A percentile compares a stretch with the other conserved stretches of the same genome.
phyloP scores from a whole-genome alignment of 2,329 filamentous ascomycete species.

The Penicillium nordicum region DNA sequence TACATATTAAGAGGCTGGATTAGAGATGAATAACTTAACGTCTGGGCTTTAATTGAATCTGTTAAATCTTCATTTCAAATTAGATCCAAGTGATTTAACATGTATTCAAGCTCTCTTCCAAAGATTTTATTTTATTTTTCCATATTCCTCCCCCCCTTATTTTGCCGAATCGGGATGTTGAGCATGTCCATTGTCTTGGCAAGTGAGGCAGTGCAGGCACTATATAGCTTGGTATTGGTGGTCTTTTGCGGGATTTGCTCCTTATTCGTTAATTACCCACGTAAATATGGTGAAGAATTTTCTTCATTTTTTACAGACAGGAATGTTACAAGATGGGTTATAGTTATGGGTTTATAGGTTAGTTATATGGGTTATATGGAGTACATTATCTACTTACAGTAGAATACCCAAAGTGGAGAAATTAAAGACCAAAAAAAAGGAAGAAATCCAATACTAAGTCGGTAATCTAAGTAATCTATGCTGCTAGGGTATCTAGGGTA shows the following conservation, averaged over 20 bases:
- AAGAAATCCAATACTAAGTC: not conserved
- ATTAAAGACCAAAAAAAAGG: not conserved
- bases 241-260: not conserved
- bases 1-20: not conserved
- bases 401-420: not conserved
- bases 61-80: no score
- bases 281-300: not conserved
- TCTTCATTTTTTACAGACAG: not conserved
- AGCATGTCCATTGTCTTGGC: constrained; percentile 7
- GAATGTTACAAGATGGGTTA: not conserved
- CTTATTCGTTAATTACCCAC: not conserved
- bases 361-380: not conserved
- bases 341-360: no score
- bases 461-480: no score
- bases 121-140: not conserved
- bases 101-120: not conserved
- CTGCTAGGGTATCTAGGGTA: no score
- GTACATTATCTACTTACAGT: not conserved
- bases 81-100: no score
- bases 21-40: not conserved
- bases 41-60: not conserved
- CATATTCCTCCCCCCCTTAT: not conserved
- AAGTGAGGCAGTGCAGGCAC: constrained; percentile 34
- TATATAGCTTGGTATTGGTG: constrained; percentile 8
- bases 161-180: not conserved